Percentiles rank a stretch among this genome's conserved stretches.
Conservation (phyloP, 805 yeast genomes). For the Millerago galiae region DNA sequence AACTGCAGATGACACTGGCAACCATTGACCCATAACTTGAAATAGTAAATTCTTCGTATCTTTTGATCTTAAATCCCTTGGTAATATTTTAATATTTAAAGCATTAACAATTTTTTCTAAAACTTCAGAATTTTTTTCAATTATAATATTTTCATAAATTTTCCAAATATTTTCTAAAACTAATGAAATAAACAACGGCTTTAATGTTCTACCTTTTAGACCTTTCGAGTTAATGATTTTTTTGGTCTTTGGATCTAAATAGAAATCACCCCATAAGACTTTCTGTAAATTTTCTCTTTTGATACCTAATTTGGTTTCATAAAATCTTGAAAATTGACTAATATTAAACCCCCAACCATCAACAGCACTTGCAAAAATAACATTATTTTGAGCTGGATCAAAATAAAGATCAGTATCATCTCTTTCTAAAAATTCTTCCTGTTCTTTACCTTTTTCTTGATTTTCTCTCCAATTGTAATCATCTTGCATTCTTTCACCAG, state of each 20-base stretch:
- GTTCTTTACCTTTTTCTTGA: conserved; percentile 34
- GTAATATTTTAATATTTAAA: conserved; percentile 57
- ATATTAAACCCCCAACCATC: conserved; percentile 98
- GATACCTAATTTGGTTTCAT: conserved; percentile 79
- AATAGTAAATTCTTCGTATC: conserved; percentile 61
- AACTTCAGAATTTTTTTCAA: conserved; percentile 61
- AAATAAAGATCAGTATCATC: conserved; percentile 82
- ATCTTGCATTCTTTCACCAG: conserved; percentile 89
- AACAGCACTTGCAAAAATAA: conserved; percentile 81
- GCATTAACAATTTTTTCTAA: conserved; percentile 70
- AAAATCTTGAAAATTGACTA: conserved; percentile 80
- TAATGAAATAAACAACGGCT: conserved; percentile 82
- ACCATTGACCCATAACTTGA: conserved; percentile 83
- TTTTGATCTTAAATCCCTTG: conserved; percentile 74
- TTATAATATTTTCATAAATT: conserved; percentile 65
- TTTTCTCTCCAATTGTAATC: conserved; percentile 72
- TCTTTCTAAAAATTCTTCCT: conserved; percentile 57
- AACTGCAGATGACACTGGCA: conserved; percentile 85
- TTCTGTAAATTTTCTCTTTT: conserved; percentile 71
- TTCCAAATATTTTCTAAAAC: conserved; percentile 91
- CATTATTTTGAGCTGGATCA: conserved; percentile 82
- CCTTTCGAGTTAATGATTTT: conserved; percentile 66
- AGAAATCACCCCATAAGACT: conserved; percentile 95
- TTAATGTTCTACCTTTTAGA: conserved; percentile 52
- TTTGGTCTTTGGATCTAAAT: conserved; percentile 83